Conservation (phyloP, 2,329 filamentous ascomycete species). For the Aspergillus sp. region DNA sequence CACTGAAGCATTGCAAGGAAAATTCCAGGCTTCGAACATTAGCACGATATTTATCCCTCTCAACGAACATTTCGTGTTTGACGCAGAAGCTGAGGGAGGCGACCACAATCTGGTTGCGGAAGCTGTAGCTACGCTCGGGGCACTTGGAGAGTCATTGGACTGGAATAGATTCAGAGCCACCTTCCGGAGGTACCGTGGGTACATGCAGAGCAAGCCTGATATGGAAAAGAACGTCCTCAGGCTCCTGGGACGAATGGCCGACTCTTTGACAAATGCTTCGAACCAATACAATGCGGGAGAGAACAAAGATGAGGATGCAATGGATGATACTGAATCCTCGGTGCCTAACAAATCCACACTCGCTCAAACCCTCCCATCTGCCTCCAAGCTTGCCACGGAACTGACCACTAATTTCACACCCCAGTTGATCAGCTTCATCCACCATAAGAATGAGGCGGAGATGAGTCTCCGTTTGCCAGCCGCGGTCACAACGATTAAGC, state of each 20-base stretch:
- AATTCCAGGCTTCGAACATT: constrained; percentile 71
- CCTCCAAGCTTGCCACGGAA: constrained; percentile 65
- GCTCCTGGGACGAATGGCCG: constrained; percentile 74
- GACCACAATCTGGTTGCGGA: constrained; percentile 82
- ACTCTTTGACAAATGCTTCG: constrained; percentile 62
- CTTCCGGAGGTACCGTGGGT: constrained; percentile 76
- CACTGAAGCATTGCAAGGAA: constrained; percentile 58
- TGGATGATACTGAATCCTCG: constrained; percentile 23
- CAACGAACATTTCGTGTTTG: constrained; percentile 90
- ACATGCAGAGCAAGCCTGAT: constrained; percentile 74
- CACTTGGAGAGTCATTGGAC: constrained; percentile 69
- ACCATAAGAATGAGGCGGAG: constrained; percentile 90
- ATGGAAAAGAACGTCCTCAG: constrained; percentile 81
- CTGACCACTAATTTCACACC: constrained; percentile 72
- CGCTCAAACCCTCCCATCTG: constrained; percentile 60
- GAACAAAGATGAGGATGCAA: constrained; percentile 14
- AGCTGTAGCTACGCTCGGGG: constrained; percentile 73
- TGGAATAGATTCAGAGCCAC: constrained; percentile 88
- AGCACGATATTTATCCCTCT: constrained; percentile 85
- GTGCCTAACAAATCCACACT: constrained; percentile 43
- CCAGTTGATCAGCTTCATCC: constrained; percentile 74
- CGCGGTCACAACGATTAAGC: constrained; percentile 81
- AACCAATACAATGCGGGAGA: constrained; percentile 19
- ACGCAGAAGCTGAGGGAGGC: constrained; percentile 69
- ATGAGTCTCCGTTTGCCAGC: constrained; percentile 91